A percentile compares a stretch with the other conserved stretches of the same genome.
phyloP scores from a whole-genome alignment of 202 grass and related monocot genomes.

The Cymbopogon flexuosus region DNA sequence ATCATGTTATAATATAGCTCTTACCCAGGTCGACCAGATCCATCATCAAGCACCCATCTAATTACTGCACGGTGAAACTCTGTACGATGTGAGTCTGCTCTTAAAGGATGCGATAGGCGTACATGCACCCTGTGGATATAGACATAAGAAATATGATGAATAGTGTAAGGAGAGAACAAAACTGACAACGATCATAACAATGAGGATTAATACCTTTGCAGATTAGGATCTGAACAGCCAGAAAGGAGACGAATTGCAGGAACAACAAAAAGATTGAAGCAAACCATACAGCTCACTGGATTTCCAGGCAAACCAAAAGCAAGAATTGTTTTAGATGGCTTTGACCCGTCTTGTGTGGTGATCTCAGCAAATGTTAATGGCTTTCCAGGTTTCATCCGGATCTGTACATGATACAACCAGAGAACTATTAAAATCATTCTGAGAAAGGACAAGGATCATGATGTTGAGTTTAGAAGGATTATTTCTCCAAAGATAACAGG shows the following conservation, averaged over 20 bases:
- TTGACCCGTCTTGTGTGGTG: slow-evolving; percentile 31
- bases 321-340: slow-evolving; percentile 54
- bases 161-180: slow-evolving; percentile 3
- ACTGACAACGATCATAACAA: neutral
- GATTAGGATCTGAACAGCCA: slow-evolving; percentile 70
- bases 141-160: slow-evolving; percentile 8
- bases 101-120: slow-evolving; percentile 56
- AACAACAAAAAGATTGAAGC: slow-evolving; percentile 85
- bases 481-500: neutral
- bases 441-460: slow-evolving; percentile 7
- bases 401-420: slow-evolving; percentile 38
- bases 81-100: slow-evolving; percentile 49
- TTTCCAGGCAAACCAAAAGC: slow-evolving; percentile 99
- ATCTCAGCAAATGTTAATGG: slow-evolving; percentile 81
- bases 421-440: slow-evolving; percentile 7
- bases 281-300: slow-evolving; percentile 89
- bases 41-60: slow-evolving; percentile 85
- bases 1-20: slow-evolving; percentile 21
- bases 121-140: slow-evolving; percentile 59
- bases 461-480: neutral
- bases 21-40: slow-evolving; percentile 86
- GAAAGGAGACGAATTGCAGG: slow-evolving; percentile 72
- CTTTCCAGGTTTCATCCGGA: slow-evolving; percentile 92
- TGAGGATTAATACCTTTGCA: slow-evolving; percentile 53
- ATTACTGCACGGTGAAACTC: slow-evolving; percentile 75